Evolutionary conservation across 2,329 filamentous ascomycete genomes (phyloP).

Genomic region (Escovopsis weberi): DNA sequence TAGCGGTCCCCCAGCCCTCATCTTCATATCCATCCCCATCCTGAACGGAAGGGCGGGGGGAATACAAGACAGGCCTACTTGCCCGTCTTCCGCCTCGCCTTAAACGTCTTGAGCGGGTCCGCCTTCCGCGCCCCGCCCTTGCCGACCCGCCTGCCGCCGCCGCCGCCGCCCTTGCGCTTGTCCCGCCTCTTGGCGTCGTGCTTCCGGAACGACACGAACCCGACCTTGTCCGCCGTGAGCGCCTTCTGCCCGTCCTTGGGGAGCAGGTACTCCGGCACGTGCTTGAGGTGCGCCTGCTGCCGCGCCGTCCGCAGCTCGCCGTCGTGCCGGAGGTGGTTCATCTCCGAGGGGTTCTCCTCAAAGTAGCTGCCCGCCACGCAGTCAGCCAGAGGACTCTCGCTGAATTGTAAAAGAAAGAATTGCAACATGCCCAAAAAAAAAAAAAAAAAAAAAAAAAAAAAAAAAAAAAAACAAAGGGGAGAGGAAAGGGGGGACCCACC

Average conservation of each 20-base stretch:
- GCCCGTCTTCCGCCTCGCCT: constrained; percentile 38
- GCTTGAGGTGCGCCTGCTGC: constrained; percentile 78
- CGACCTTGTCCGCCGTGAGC: constrained; percentile 50
- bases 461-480: neutral
- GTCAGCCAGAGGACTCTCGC: no score
- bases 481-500: constrained; percentile 20
- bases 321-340: constrained; percentile 80
- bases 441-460: no score
- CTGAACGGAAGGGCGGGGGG: no score
- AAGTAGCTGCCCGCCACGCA: constrained; percentile 45
- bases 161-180: constrained; percentile 34
- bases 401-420: no score
- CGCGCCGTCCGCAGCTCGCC: constrained; percentile 70
- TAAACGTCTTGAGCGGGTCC: constrained; percentile 85
- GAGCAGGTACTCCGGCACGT: constrained; percentile 87
- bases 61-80: no score
- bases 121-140: constrained; percentile 48
- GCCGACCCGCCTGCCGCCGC: constrained; percentile 17
- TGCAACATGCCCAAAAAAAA: no score
- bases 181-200: constrained; percentile 14
- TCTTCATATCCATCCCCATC: no score
- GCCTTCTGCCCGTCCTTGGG: constrained; percentile 62
- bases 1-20: no score
- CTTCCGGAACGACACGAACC: constrained; percentile 59
- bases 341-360: constrained; percentile 86